Evolutionary conservation across 164 flowering plant species (phyloP).

Genomic region (Berberis vulgaris): DNA sequence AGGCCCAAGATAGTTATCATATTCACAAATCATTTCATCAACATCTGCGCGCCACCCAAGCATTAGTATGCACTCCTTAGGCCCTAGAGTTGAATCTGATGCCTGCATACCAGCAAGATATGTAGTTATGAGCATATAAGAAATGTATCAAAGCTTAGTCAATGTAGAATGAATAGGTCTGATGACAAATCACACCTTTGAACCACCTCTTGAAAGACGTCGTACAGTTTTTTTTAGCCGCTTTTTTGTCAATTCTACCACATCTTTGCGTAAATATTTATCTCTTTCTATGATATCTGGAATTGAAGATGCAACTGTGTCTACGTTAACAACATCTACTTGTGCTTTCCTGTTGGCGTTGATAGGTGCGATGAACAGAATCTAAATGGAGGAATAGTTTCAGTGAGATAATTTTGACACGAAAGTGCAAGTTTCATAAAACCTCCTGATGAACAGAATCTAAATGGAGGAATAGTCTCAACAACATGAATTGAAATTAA

Average conservation of each 20-base stretch:
- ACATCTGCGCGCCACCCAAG: conserved; percentile 97
- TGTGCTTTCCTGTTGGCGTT: conserved; percentile 39
- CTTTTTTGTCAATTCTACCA: conserved; percentile 27
- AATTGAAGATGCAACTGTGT: conserved; percentile 13
- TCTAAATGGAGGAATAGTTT: conserved; percentile 27
- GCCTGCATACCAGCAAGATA: conserved; percentile 33
- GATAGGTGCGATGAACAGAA: conserved; percentile 68
- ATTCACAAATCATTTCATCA: conserved; percentile 85
- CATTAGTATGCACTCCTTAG: conserved; percentile 77
- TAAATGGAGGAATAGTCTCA: conserved; percentile 17
- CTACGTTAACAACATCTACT: conserved; percentile 27
- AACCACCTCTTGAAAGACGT: conserved; percentile 52
- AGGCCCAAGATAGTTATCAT: conserved; percentile 95
- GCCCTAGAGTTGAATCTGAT: conserved; percentile 66
- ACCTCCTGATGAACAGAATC: conserved; percentile 51
- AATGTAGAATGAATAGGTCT: neutral
- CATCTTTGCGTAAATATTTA: conserved; percentile 11
- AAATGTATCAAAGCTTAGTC: neutral
- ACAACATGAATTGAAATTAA: neutral
- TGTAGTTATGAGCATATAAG: neutral
- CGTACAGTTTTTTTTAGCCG: conserved; percentile 43
- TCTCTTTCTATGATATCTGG: conserved; percentile 19
- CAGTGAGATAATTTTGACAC: neutral
- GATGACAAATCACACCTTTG: conserved; percentile 46
- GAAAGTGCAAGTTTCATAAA: no score